Evolutionary conservation across 805 yeast genomes (phyloP).

Genomic region (Saccharomycopsis sp.): DNA sequence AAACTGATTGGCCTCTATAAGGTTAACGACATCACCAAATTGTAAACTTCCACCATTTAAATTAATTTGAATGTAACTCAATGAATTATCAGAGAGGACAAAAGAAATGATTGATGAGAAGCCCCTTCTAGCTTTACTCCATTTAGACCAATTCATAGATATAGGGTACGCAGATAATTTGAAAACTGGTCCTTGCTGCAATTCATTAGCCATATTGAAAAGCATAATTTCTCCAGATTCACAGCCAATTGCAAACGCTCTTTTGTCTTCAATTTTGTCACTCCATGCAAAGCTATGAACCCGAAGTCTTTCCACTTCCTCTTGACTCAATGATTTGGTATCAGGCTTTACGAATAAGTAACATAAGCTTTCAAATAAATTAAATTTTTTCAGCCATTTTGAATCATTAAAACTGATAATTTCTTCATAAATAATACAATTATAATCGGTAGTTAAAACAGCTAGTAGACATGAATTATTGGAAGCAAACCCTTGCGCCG

Average conservation of each 20-base stretch:
- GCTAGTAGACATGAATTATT: conserved; percentile 3
- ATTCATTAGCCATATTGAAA: neutral
- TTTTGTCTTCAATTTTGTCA: neutral
- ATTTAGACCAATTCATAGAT: conserved; percentile 2
- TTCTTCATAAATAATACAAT: conserved; percentile 9
- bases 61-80: neutral
- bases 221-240: conserved; percentile 10
- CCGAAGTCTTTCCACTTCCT: neutral
- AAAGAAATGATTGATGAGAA: neutral
- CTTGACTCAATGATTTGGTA: neutral
- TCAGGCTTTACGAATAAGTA: neutral
- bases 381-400: conserved; percentile 3
- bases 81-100: conserved; percentile 1
- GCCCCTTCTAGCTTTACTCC: neutral
- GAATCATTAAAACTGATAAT: neutral
- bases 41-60: neutral
- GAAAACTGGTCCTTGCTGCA: neutral
- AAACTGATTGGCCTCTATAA: neutral
- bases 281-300: conserved; percentile 11
- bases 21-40: neutral
- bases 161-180: neutral
- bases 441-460: conserved; percentile 10
- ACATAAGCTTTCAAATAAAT: neutral
- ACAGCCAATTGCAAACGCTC: conserved; percentile 1
- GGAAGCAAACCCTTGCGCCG: neutral